phyloP scores from a whole-genome alignment of 2,329 filamentous ascomycete species.

The Aspergillus fructus region DNA sequence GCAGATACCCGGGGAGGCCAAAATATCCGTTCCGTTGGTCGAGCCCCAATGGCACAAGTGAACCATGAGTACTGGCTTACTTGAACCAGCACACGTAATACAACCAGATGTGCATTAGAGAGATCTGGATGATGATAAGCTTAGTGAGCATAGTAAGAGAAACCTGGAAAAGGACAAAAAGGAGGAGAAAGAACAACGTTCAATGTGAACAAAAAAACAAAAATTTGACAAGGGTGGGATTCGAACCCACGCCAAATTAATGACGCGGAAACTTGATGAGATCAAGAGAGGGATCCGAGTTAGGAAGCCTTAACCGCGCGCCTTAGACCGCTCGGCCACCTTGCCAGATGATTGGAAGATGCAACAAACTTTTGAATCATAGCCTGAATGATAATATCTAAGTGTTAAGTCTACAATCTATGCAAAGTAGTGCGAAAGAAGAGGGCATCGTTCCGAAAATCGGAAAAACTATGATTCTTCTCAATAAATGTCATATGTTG shows the following conservation, averaged over 20 bases:
- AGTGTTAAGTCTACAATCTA: too few species aligned
- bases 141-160: background rate
- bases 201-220: background rate
- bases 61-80: background rate
- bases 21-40: background rate
- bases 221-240: conserved; percentile 16
- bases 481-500: too few species aligned
- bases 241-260: conserved; percentile 18
- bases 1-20: background rate
- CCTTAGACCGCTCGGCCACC: conserved; percentile 17
- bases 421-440: too few species aligned
- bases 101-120: background rate
- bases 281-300: conserved; percentile 10
- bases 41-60: too few species aligned
- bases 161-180: background rate
- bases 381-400: too few species aligned
- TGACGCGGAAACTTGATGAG: conserved; percentile 14
- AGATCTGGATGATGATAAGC: background rate
- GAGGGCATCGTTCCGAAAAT: too few species aligned
- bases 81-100: too few species aligned
- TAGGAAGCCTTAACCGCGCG: conserved; percentile 14
- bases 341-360: conserved; percentile 10
- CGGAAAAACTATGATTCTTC: too few species aligned
- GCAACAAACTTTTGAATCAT: background rate
- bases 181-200: too few species aligned